Evolutionary conservation across 73 alveolate species (phyloP), one percentile per base, ranked within the genome.

Genomic region (Paramecium sexaurelia): DNA sequence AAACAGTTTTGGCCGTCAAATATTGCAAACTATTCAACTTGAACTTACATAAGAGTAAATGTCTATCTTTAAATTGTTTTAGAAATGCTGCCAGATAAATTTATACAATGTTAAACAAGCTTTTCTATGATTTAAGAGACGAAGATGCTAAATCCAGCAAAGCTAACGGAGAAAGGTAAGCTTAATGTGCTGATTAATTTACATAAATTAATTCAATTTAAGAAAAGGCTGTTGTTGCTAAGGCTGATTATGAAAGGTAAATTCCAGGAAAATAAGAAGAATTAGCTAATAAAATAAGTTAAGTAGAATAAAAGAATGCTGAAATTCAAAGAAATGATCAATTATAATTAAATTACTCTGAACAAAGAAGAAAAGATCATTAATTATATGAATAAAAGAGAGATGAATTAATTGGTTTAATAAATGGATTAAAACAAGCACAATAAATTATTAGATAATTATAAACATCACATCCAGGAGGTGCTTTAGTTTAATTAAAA

Each of bases 401-500:
- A 78, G 73, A 45, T 43, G 90, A 78, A 43, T 26, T 78, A 4
- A 45, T 78, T 4, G 68, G 61, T 17, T 22, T 78, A 22, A 78
- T 78, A 13, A 78, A 78, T 78, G 90, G 90, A 19, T 45, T 78
- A 41, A 78, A 78, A 78, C 19, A 37, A 78, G 90, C 90, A 41
- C n/a, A 39, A 20, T 20, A 45, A 78, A 78, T 78, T 2, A 78
- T 78, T 13, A 78, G 90, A 78, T 37, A 78, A 78, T 11, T 78
- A n/a, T 78, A 78, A 78, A 40, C 90, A 17, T 24, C 90, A 13
- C 75, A 78, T 78, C 90, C 90, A 78, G 90, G 61, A n/a, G 90
- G 90, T 26, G 90, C 90, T 22, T 43, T 78, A 17, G 90, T 78
- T 37, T 32, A 78, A 78, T 78, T 78, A 35, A 78, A 45, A 78